Evolutionary conservation across 2,329 filamentous ascomycete species (phyloP).

Genomic region (Aspergillus neoniger): DNA sequence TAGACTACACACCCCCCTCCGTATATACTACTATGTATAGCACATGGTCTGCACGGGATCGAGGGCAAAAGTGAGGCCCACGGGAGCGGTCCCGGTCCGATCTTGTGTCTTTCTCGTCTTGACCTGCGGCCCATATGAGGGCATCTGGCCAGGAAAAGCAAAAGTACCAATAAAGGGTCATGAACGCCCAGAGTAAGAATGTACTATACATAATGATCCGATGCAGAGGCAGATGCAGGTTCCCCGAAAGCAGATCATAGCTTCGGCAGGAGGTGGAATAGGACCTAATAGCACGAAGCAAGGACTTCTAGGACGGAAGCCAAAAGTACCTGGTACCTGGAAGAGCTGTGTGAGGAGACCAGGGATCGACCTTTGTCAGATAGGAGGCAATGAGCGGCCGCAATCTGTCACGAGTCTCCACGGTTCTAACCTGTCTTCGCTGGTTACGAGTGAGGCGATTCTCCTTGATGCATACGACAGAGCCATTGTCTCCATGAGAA

Average conservation of each 20-base stretch:
- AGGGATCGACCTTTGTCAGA: background rate
- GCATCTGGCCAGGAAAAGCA: slow-evolving; percentile 2
- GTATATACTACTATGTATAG: slow-evolving; percentile 10
- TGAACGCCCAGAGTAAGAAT: slow-evolving; percentile 7
- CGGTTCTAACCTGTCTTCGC: background rate
- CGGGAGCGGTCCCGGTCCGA: background rate
- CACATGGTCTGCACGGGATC: slow-evolving; percentile 3
- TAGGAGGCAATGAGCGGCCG: background rate
- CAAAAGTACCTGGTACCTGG: slow-evolving; percentile 21
- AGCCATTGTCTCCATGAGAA: background rate
- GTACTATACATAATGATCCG: slow-evolving; percentile 24
- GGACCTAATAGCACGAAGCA: slow-evolving; percentile 35
- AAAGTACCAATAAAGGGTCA: slow-evolving; percentile 20
- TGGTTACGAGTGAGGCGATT: background rate
- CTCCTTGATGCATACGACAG: background rate
- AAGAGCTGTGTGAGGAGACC: slow-evolving; percentile 28
- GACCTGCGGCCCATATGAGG: background rate
- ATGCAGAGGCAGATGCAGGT: slow-evolving; percentile 20
- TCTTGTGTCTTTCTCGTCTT: background rate
- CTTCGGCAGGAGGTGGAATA: slow-evolving; percentile 21
- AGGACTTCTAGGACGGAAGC: slow-evolving; percentile 25
- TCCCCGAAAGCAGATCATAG: slow-evolving; percentile 21
- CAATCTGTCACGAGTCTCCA: slow-evolving; percentile 3
- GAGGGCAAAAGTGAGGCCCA: background rate
- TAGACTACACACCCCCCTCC: background rate